Percentiles rank a stretch among this genome's conserved stretches.
These are phyloP conservation scores for Cryptococcus floricola DNA, from an alignment of 1,284 basidiomycete genomes.

Conservation along the genomic window DNA sequence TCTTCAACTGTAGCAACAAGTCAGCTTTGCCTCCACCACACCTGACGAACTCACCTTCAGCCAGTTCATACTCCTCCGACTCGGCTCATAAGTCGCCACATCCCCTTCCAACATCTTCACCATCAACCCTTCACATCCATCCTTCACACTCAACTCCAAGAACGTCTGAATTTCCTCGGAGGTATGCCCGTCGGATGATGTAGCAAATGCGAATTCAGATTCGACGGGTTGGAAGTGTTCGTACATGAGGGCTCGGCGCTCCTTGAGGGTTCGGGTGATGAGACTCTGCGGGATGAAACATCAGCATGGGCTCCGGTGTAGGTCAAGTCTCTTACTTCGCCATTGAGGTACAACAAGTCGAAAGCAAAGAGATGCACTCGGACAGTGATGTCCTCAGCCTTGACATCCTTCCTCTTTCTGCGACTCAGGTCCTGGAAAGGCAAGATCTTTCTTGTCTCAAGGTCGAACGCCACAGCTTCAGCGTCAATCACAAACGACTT, in stretches of 20 bases:
- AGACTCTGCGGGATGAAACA: slow-evolving; percentile 33
- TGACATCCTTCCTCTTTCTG: slow-evolving; percentile 79
- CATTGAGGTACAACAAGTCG: slow-evolving; percentile 57
- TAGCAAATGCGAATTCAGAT: slow-evolving; percentile 91
- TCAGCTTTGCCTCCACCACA: background rate
- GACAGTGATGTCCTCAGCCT: slow-evolving; percentile 58
- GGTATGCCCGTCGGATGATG: slow-evolving; percentile 80
- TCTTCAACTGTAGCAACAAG: slow-evolving; percentile 68
- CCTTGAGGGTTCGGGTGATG: slow-evolving; percentile 47
- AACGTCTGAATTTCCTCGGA: slow-evolving; percentile 93
- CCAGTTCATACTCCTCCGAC: slow-evolving; percentile 93
- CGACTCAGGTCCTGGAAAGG: slow-evolving; percentile 84
- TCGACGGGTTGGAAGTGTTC: slow-evolving; percentile 77
- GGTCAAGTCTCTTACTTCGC: slow-evolving; percentile 45
- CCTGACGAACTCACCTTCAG: slow-evolving; percentile 65
- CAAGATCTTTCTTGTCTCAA: slow-evolving; percentile 61
- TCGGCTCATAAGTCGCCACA: slow-evolving; percentile 91
- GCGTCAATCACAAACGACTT: slow-evolving; percentile 77
- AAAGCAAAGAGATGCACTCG: slow-evolving; percentile 58
- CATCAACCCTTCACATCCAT: slow-evolving; percentile 98
- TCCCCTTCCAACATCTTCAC: slow-evolving; percentile 95
- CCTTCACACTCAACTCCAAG: slow-evolving; percentile 92
- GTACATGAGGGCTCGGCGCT: slow-evolving; percentile 71
- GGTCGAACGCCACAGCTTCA: slow-evolving; percentile 75
- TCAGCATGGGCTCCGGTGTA: background rate